Base-by-base conservation (phyloP, 345 rosid species). In the Ailanthus altissimus region DNA sequence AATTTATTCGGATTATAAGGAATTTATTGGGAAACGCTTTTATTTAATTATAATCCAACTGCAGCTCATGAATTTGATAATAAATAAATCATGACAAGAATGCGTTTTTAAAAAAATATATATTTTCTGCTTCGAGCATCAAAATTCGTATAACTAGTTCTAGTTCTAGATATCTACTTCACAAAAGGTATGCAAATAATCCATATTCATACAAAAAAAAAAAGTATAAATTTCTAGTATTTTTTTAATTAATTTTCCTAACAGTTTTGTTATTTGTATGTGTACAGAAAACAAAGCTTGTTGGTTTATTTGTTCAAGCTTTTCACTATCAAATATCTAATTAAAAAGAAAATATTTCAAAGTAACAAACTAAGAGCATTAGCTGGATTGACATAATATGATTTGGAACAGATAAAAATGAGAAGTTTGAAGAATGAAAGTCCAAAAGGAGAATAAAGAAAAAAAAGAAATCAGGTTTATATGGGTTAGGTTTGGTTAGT, bases 401-500 rank as follows among this genome's bases (percentile, higher is more conserved):
- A 32, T 70, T 68, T 28, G 74, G 26, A 38, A 54, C 38, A 54
- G 12, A 28, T 5, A 28, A 57, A 70, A 5, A 8, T 15, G 32
- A 12, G 6, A 32, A 32, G 3, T 32, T 32, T 32, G 18, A 60
- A 14, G 20, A 28, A 61, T 28, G 20, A 5, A 42, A 28, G 72
- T 67, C 21, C 28, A 67, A 46, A 66, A 46, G 28, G 38, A 45
- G 15, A 18, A 46, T 11, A 5, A 46, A 0, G 7, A 15, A 49
- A 11, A 20, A 25, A n/a, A 11, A 5, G 60, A 8, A 56, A 67
- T 67, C 23, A 46, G 72, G 72, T 12, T 64, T 25, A 21, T 64
- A 23, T 21, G 38, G 72, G 72, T 23, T 46, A 67, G 56, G 72
- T 67, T n/a, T n/a, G n/a, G n/a, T n/a, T n/a, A n/a, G n/a, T n/a